phyloP scores from a whole-genome alignment of 192 early-diverging fungal genomes.

The Kickxella alabastrina region DNA sequence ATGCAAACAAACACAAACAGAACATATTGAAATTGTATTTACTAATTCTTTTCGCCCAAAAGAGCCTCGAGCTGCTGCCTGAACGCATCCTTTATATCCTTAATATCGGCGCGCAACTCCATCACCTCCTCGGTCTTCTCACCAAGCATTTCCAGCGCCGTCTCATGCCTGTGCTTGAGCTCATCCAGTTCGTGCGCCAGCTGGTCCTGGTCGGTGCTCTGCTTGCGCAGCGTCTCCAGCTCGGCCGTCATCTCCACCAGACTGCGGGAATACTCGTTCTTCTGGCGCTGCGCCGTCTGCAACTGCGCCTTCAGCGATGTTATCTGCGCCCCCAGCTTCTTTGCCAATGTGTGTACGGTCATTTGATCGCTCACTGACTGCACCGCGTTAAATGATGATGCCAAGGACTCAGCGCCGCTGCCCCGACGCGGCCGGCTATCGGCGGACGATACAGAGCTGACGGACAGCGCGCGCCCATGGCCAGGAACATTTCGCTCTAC shows the following conservation, averaged over 20 bases:
- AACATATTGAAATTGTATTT: neutral
- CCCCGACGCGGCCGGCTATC: conserved; percentile 30
- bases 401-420: conserved; percentile 27
- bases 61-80: conserved; percentile 60
- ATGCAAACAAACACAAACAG: neutral
- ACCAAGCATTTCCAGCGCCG: conserved; percentile 83
- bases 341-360: no score
- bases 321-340: conserved; percentile 42
- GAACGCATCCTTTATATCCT: conserved; percentile 78
- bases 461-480: conserved; percentile 24
- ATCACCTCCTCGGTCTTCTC: conserved; percentile 84
- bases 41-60: conserved; percentile 48
- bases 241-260: conserved; percentile 67
- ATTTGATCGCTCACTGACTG: no score
- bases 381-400: no score
- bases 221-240: conserved; percentile 53
- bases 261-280: conserved; percentile 36
- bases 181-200: conserved; percentile 55
- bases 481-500: no score
- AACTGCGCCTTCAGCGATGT: conserved; percentile 48
- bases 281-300: conserved; percentile 37
- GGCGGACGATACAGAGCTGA: conserved; percentile 28
- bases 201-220: conserved; percentile 11
- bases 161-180: conserved; percentile 56
- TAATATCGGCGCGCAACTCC: conserved; percentile 72